These are phyloP conservation scores for Annulohypoxylon nitens DNA, from an alignment of 495 filamentous ascomycete species.

Conservation along the genomic window DNA sequence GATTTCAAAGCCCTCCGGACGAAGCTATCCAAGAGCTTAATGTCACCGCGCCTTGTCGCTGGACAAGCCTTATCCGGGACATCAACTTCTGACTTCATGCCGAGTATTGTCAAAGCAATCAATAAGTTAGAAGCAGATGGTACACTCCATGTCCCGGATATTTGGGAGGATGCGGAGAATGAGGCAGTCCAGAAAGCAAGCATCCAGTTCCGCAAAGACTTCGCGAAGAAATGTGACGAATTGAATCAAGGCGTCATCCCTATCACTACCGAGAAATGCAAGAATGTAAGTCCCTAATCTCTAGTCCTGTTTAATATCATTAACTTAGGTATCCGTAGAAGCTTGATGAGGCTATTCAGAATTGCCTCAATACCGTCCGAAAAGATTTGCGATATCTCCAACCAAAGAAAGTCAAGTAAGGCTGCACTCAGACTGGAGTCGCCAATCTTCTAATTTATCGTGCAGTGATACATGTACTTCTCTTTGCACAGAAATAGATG, in stretches of 20 bases:
- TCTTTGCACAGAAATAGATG: background rate
- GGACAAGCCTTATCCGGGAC: background rate
- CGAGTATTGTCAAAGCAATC: background rate
- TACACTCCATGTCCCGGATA: background rate
- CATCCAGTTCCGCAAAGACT: constrained; percentile 1
- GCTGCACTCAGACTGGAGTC: background rate
- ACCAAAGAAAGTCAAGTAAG: background rate
- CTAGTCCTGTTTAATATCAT: background rate
- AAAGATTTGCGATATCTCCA: background rate
- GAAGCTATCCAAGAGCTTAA: background rate
- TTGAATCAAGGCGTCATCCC: background rate
- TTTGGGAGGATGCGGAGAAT: background rate
- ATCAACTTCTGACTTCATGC: background rate
- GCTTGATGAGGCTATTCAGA: background rate
- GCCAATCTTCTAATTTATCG: background rate
- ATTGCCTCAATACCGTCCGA: background rate
- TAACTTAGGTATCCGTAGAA: background rate
- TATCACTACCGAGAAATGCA: background rate
- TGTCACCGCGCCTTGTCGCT: background rate
- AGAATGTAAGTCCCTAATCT: background rate
- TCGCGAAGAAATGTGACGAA: background rate
- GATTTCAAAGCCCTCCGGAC: background rate
- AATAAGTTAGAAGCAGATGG: constrained; percentile 1
- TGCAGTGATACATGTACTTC: background rate
- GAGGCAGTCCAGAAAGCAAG: background rate